Percentiles rank a stretch among this genome's conserved stretches.
phyloP scores from a whole-genome alignment of 2,329 filamentous ascomycete species.

The Cordyceps javanica region DNA sequence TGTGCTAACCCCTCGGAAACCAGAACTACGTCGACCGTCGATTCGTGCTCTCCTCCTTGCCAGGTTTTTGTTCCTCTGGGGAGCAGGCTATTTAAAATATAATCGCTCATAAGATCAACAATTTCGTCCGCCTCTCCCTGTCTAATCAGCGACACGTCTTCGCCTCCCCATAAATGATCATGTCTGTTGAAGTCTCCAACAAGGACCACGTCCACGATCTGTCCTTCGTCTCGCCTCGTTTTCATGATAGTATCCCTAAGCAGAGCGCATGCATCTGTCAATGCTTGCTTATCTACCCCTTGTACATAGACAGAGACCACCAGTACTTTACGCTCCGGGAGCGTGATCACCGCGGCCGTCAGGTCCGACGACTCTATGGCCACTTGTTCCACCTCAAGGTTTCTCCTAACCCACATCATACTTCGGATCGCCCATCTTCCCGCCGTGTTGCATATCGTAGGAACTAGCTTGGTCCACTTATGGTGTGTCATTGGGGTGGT shows the following conservation, averaged over 20 bases:
- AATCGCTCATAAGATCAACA: slow-evolving; percentile 29
- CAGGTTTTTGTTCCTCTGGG: slow-evolving; percentile 29
- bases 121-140: slow-evolving; percentile 30
- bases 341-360: slow-evolving; percentile 8
- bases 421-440: slow-evolving; percentile 18
- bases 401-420: slow-evolving; percentile 17
- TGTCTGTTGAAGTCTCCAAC: slow-evolving; percentile 18
- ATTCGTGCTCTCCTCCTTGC: slow-evolving; percentile 19
- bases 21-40: slow-evolving; percentile 23
- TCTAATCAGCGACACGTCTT: slow-evolving; percentile 17
- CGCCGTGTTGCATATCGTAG: slow-evolving; percentile 7
- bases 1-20: slow-evolving; percentile 18
- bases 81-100: slow-evolving; percentile 27
- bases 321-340: background rate
- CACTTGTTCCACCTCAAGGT: slow-evolving; percentile 15
- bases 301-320: slow-evolving; percentile 12
- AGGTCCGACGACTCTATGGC: slow-evolving; percentile 13
- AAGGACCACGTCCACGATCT: slow-evolving; percentile 11
- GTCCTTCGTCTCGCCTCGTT: slow-evolving; percentile 1
- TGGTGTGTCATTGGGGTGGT: slow-evolving; percentile 16
- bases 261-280: slow-evolving; percentile 3
- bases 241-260: slow-evolving; percentile 6
- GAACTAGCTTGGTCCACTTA: slow-evolving; percentile 17
- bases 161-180: slow-evolving; percentile 19
- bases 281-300: slow-evolving; percentile 1